phyloP scores from a whole-genome alignment of 768 basidiomycete species.

The Rhodotorula kratochvilovae region DNA sequence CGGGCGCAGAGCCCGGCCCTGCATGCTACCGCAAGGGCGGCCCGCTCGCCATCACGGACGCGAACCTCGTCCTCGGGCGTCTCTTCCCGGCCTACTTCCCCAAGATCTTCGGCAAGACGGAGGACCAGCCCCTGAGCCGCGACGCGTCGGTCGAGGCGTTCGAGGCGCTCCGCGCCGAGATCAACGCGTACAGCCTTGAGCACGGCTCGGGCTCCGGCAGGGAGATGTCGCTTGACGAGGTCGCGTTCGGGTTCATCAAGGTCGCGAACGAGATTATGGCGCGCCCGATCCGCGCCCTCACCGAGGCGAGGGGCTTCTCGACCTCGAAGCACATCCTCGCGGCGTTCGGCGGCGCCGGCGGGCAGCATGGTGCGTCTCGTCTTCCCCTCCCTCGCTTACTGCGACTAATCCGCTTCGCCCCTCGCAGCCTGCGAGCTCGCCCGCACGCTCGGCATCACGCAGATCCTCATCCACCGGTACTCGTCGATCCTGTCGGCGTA shows the following conservation, averaged over 20 bases:
- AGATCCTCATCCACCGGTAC: conserved; percentile 80
- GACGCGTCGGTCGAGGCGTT: conserved; percentile 67
- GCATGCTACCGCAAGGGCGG: conserved; percentile 78
- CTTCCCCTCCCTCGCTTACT: conserved; percentile 42
- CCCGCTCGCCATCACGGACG: conserved; percentile 85
- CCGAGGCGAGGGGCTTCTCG: conserved; percentile 81
- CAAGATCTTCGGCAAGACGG: conserved; percentile 85
- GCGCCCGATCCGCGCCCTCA: conserved; percentile 81
- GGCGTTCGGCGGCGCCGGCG: conserved; percentile 48
- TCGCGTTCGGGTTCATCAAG: conserved; percentile 89
- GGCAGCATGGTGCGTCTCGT: conserved; percentile 42
- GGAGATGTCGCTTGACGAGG: conserved; percentile 67
- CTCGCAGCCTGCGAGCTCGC: conserved; percentile 77
- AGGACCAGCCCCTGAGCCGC: conserved; percentile 74
- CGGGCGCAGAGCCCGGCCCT: conserved; percentile 89
- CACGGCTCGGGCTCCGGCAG: conserved; percentile 48
- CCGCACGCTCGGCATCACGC: conserved; percentile 74
- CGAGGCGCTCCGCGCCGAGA: conserved; percentile 62
- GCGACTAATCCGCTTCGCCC: conserved; percentile 57
- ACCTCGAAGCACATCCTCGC: conserved; percentile 58
- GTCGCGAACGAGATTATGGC: conserved; percentile 97
- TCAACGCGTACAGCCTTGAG: conserved; percentile 58
- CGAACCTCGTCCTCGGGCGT: conserved; percentile 82
- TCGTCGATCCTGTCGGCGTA: conserved; percentile 91
- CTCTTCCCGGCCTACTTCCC: conserved; percentile 87